These are phyloP conservation scores for Raffaelea deltoideospora DNA, from an alignment of 2,329 filamentous ascomycete species.

Conservation along the genomic window DNA sequence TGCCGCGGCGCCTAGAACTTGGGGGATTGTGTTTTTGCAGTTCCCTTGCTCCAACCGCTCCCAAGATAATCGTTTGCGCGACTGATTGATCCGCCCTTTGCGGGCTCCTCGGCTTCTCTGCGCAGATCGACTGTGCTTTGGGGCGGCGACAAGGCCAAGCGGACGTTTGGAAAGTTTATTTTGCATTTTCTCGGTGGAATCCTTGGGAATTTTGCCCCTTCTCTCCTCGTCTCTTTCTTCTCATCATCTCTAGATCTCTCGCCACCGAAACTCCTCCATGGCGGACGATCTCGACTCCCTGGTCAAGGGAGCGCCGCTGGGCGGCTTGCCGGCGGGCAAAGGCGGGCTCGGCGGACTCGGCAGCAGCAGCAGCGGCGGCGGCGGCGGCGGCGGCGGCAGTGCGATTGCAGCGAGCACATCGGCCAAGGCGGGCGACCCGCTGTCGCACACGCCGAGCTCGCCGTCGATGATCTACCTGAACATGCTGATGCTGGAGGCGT, in stretches of 20 bases:
- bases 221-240: background rate
- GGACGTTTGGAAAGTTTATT: too few relatives aligned
- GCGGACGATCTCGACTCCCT: conserved; percentile 65
- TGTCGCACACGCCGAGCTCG: conserved; percentile 71
- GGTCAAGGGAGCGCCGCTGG: conserved; percentile 73
- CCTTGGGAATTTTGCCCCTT: too few relatives aligned
- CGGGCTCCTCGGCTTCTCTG: too few relatives aligned
- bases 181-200: too few relatives aligned
- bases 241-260: conserved; percentile 4
- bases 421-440: conserved; percentile 47
- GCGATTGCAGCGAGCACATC: conserved; percentile 26
- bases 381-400: conserved; percentile 11
- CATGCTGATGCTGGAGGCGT: conserved; percentile 89
- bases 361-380: background rate
- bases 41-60: too few relatives aligned
- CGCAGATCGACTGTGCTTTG: too few relatives aligned
- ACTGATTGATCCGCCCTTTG: too few relatives aligned
- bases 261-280: too few relatives aligned
- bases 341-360: conserved; percentile 15
- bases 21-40: too few relatives aligned
- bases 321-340: conserved; percentile 26
- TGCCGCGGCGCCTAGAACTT: too few relatives aligned
- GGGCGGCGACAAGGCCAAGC: too few relatives aligned
- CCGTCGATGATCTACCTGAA: conserved; percentile 97
- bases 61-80: too few relatives aligned